A percentile compares a stretch with the other conserved stretches of the same genome.
These are phyloP conservation scores for Talaromyces piceae DNA, from an alignment of 2,329 filamentous ascomycete species.

Conservation along the genomic window DNA sequence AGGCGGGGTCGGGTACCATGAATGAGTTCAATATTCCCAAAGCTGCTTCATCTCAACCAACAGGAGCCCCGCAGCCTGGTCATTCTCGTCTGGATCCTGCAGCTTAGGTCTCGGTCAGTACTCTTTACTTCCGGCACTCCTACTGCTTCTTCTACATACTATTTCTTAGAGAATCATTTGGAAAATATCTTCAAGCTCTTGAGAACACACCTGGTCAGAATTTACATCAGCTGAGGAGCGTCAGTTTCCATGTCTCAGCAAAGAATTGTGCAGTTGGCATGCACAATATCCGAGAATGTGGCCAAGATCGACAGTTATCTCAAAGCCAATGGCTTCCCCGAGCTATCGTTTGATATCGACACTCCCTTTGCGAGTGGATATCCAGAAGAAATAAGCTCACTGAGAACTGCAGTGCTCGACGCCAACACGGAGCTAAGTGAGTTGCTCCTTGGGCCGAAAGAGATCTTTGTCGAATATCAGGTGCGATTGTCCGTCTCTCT, in stretches of 20 bases:
- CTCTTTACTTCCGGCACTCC: no score
- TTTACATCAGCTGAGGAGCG: no score
- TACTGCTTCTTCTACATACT: no score
- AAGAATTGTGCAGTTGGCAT: not conserved
- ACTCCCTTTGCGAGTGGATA: not conserved
- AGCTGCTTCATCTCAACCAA: no score
- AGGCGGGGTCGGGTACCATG: no score
- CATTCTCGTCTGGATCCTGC: no score
- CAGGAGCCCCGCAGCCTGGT: no score
- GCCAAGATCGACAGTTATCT: not conserved
- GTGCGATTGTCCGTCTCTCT: not conserved
- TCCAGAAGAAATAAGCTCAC: not conserved
- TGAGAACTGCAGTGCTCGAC: not conserved
- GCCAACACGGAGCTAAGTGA: conserved; percentile 4
- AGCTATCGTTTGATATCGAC: not conserved
- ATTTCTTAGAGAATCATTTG: no score
- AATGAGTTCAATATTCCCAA: no score
- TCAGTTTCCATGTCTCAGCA: not conserved
- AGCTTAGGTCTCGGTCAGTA: no score
- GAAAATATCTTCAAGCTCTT: no score
- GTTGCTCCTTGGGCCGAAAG: conserved; percentile 3
- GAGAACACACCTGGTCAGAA: no score
- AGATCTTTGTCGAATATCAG: conserved; percentile 5
- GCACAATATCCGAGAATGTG: not conserved
- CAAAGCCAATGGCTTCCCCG: not conserved